phyloP scores from a whole-genome alignment of 2,329 filamentous ascomycete genomes.

The Amesomyces nigricolor region DNA sequence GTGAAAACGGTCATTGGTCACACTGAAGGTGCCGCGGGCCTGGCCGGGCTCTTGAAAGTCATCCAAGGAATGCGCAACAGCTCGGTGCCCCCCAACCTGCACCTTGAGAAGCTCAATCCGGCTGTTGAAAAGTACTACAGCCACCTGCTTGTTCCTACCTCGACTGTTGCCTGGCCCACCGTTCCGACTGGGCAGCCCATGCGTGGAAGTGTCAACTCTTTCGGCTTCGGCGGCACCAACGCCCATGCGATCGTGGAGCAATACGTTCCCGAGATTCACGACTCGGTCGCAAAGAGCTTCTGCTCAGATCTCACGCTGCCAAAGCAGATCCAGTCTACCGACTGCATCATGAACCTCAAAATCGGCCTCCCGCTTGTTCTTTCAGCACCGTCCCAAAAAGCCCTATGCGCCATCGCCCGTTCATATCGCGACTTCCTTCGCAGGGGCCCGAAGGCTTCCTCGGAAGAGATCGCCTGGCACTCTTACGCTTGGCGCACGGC shows the following conservation, averaged over 20 bases:
- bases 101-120: conserved; percentile 38
- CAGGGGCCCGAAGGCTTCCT: conserved; percentile 1
- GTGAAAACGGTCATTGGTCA: conserved; percentile 45
- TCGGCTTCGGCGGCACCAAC: conserved; percentile 43
- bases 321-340: neutral
- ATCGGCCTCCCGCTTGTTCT: conserved; percentile 34
- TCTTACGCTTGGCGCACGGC: conserved; percentile 30
- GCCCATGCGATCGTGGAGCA: conserved; percentile 40
- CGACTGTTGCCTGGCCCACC: conserved; percentile 32
- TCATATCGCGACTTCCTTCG: conserved; percentile 30
- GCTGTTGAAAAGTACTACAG: conserved; percentile 34
- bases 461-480: conserved; percentile 31
- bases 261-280: conserved; percentile 33
- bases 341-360: neutral
- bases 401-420: conserved; percentile 28
- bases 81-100: conserved; percentile 39
- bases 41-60: conserved; percentile 44
- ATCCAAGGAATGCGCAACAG: conserved; percentile 37
- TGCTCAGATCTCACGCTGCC: neutral
- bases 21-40: conserved; percentile 44
- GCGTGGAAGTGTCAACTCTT: conserved; percentile 41
- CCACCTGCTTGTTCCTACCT: conserved; percentile 33
- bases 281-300: conserved; percentile 15
- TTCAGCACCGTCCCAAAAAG: conserved; percentile 35
- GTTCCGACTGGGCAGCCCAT: conserved; percentile 34